Evolutionary conservation across 2,329 filamentous ascomycete species (phyloP), one percentile per base, ranked within the genome.

Genomic region (Albifimbria verrucaria): DNA sequence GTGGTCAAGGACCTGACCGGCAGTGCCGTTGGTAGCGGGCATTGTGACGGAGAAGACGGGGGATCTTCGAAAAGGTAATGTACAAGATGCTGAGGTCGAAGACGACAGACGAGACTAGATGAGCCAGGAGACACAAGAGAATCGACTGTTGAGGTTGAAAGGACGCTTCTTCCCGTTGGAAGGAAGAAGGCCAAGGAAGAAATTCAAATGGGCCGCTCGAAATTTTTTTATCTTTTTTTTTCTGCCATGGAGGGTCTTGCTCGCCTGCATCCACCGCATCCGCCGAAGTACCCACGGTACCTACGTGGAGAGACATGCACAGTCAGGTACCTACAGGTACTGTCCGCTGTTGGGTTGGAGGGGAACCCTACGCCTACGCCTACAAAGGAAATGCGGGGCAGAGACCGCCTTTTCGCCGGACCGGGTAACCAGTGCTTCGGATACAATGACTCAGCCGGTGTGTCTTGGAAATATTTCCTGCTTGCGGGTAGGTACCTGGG

Each of bases 1-100:
- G 78, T 81, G 81, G 79, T 95, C 89, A 64, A 91, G 78, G 68
- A 87, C 78, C 72, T 86, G 75, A 62, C 77, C 73, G 61, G 79
- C 75, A 57, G 78, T 74, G 61, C 74, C 71, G 68, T 76, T 78
- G 71, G 77, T 72, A 58, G 75, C 75, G 72, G 89, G 83, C 90
- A 94, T 94, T 62, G 68, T 81, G 72, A 65, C 61, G 52, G 68
- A 63, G 58, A 65, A 60, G 57, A 59, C 48, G 53, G 55, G 59
- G 59, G 32, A 6, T 39, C 18, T 39, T 39, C 57, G 51, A 60
- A 39, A 47, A 60, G 48, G 18, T 39, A 39, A 39, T 39, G 32
- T 39, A 39, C 32, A 39, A 39, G 59, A 52, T 53, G 59, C 55
- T 69, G 74, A 77, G 75, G 73, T 77, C 65, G 75, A 78, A 71